A percentile compares a stretch with the other conserved stretches of the same genome.
These are phyloP conservation scores for Aspergillus bertholletiae DNA, from an alignment of 495 filamentous ascomycete genomes.

Conservation along the genomic window DNA sequence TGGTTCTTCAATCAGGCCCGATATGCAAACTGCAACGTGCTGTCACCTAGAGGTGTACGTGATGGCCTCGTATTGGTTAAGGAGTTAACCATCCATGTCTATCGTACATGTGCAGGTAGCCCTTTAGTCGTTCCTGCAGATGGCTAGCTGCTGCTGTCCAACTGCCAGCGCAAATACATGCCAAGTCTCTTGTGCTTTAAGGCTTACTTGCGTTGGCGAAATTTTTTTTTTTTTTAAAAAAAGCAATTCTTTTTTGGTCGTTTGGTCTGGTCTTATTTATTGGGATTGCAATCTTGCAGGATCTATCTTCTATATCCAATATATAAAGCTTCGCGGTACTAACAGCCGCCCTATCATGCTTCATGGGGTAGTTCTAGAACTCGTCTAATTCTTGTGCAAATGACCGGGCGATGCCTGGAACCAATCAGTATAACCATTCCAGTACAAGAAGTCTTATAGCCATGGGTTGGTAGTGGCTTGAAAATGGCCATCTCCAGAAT, in stretches of 20 bases:
- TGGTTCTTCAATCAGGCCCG: background rate
- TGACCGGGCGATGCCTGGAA: slow-evolving; percentile 8
- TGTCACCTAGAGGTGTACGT: background rate
- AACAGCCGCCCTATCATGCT: background rate
- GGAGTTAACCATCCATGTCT: background rate
- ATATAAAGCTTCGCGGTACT: background rate
- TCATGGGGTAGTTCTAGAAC: background rate
- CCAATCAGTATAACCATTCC: background rate
- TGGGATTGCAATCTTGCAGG: background rate
- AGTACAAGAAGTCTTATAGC: background rate
- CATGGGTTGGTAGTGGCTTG: background rate
- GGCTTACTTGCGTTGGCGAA: background rate
- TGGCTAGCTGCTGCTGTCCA: background rate
- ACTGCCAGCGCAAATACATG: background rate
- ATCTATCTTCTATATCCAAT: background rate
- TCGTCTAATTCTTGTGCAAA: slow-evolving; percentile 9
- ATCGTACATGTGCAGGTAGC: background rate
- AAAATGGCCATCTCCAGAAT: background rate
- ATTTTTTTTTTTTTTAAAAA: background rate
- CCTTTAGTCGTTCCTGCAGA: background rate
- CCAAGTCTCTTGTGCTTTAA: background rate
- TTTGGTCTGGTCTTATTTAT: background rate
- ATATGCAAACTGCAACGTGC: background rate
- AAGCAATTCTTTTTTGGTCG: background rate
- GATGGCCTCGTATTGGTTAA: background rate